Percentiles rank a stretch among this genome's conserved stretches.
phyloP scores from a whole-genome alignment of 441 rosid species.

The Euphorbia corollata region DNA sequence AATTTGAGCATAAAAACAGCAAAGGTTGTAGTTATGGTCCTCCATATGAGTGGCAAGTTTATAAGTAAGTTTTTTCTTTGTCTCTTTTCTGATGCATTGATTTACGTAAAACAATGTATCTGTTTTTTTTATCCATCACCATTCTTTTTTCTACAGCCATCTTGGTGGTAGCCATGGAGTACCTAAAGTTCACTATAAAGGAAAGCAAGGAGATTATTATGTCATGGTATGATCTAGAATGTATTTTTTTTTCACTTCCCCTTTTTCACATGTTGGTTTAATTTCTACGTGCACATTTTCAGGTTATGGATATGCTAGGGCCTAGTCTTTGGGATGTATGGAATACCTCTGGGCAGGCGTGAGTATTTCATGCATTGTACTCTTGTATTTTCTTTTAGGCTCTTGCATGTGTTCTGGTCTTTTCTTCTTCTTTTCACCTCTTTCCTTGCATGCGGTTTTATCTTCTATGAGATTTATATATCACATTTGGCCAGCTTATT shows the following conservation, averaged over 20 bases:
- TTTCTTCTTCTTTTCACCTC: neutral
- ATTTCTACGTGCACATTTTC: constrained; percentile 20
- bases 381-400: neutral
- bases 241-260: constrained; percentile 17
- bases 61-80: constrained; percentile 51
- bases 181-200: constrained; percentile 90
- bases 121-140: too few species aligned
- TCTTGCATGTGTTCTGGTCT: neutral
- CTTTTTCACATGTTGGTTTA: constrained; percentile 15
- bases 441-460: neutral
- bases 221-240: constrained; percentile 57
- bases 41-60: constrained; percentile 98
- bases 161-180: constrained; percentile 99
- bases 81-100: too few species aligned
- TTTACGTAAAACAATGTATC: too few species aligned
- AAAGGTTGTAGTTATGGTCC: constrained; percentile 98
- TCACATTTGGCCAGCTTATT: neutral
- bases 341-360: constrained; percentile 97
- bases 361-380: constrained; percentile 28
- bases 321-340: constrained; percentile 99
- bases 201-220: constrained; percentile 94
- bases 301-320: constrained; percentile 99
- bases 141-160: constrained; percentile 40
- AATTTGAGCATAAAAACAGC: constrained; percentile 95
- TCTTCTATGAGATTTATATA: neutral